A percentile compares a stretch with the other conserved stretches of the same genome.
Conservation (phyloP, 208 protist species). For the Leishmania mexicana region DNA sequence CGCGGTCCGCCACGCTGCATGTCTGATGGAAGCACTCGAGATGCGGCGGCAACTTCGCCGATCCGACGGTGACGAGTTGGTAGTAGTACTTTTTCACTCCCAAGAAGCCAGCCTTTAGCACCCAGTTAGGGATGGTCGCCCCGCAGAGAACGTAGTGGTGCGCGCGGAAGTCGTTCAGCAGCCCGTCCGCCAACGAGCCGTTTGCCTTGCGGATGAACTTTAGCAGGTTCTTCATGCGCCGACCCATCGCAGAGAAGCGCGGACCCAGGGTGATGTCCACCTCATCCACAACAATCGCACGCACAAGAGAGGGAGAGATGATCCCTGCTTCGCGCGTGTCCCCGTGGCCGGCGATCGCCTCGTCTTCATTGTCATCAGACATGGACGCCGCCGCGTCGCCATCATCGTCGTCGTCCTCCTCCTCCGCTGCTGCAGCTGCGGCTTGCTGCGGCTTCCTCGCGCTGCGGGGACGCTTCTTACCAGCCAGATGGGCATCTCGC, state of each 20-base stretch:
- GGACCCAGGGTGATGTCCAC: conserved; percentile 89
- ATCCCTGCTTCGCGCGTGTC: conserved; percentile 23
- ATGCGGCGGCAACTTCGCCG: conserved; percentile 70
- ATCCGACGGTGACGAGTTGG: conserved; percentile 77
- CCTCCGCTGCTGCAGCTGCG: neutral
- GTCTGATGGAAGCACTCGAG: conserved; percentile 65
- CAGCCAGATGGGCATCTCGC: conserved; percentile 20
- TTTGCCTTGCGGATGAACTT: conserved; percentile 77
- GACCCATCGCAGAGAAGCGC: conserved; percentile 81
- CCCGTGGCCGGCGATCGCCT: conserved; percentile 18
- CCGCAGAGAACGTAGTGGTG: conserved; percentile 93
- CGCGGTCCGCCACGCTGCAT: conserved; percentile 48
- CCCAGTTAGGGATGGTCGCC: conserved; percentile 92
- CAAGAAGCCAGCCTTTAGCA: conserved; percentile 89
- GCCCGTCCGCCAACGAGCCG: conserved; percentile 67
- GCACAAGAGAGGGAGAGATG: conserved; percentile 51
- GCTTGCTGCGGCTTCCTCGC: neutral
- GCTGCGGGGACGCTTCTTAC: conserved; percentile 23
- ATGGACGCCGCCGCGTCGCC: conserved; percentile 19
- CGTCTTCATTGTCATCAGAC: conserved; percentile 31
- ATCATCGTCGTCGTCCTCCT: conserved; percentile 19
- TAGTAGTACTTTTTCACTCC: conserved; percentile 94
- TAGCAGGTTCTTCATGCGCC: conserved; percentile 89
- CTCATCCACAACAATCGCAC: conserved; percentile 86
- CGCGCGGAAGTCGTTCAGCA: conserved; percentile 78